Conservation (phyloP, 306 rosid genomes). For the Dryas octopetala region DNA sequence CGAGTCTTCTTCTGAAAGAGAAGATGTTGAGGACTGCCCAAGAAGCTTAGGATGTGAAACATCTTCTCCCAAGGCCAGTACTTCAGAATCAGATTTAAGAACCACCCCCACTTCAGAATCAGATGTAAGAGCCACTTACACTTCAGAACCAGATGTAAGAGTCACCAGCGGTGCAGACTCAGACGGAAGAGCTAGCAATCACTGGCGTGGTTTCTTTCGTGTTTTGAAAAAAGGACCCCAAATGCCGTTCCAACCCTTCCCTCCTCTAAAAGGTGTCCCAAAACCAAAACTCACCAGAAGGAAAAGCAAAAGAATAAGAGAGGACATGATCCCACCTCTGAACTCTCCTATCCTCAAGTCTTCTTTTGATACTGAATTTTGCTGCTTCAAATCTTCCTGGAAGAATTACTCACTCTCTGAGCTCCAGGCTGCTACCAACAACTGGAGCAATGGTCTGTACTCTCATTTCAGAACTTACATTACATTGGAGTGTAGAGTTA, state of each 20-base stretch:
- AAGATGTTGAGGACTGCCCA: conserved; percentile 27
- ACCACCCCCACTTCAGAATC: conserved; percentile 44
- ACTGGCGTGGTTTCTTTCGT: conserved; percentile 63
- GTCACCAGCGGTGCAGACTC: conserved; percentile 45
- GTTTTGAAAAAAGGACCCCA: conserved; percentile 68
- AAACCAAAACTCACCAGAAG: conserved; percentile 74
- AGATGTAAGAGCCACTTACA: conserved; percentile 30
- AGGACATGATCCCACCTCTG: conserved; percentile 55
- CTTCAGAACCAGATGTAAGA: conserved; percentile 54
- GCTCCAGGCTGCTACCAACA: conserved; percentile 61
- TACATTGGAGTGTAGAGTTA: not conserved
- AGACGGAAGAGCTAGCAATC: conserved; percentile 29
- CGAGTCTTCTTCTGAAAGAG: conserved; percentile 37
- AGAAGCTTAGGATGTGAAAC: conserved; percentile 49
- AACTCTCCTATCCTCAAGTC: conserved; percentile 40
- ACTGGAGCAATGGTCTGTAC: conserved; percentile 69
- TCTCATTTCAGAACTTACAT: not conserved
- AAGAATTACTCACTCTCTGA: conserved; percentile 63
- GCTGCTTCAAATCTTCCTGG: conserved; percentile 83
- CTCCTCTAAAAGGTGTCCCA: conserved; percentile 52
- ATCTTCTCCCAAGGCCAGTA: conserved; percentile 59
- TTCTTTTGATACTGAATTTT: conserved; percentile 48
- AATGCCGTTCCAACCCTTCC: conserved; percentile 51
- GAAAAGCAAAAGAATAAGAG: conserved; percentile 67
- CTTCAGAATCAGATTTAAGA: conserved; percentile 54